Evolutionary conservation across 192 early-diverging fungal genomes (phyloP), one percentile per base, ranked within the genome.

Genomic region (Coemansia sp.): DNA sequence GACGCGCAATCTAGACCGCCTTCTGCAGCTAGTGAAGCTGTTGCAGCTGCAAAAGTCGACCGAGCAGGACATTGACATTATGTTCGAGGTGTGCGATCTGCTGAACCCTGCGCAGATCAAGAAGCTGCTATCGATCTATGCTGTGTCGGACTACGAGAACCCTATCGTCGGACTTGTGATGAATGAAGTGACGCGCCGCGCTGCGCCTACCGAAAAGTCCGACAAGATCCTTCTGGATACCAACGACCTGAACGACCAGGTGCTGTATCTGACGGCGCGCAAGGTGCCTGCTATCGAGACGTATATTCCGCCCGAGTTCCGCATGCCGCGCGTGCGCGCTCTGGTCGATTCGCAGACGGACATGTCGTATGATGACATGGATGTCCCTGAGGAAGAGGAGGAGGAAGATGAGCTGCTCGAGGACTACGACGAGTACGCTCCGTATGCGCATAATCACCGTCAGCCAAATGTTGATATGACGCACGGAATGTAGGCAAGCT

Each of bases 61-160:
- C 32, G 67, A 79, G 63, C 87, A 91, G 59, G 97, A 99, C 68
- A 95, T 99, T 65, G 92, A 98, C 69, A 96, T 92, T 50, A 98
- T 99, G 69, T 98, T 98, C 63, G 96, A 97, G 84, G 96, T 99
- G 25, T 97, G 95, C 81, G 96, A 93, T 86, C 82, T 97, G 70
- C 84, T 99, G 63, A 96, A 95, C 67, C 90, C 94, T 3, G 90
- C 93, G 7, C 98, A 99, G 82, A 95, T 99, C 79, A 94, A 96
- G 81, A 98, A 98, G 85, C 80, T 99, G 33, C 87, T 99, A 19
- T 91, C 91, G 23, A 90, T 97, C 70, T 98, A 98, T 74, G 89
- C 91, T 60, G 90, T 95, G 59, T 92, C 94, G 2, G 97, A 99
- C 78, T 97, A 96, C 72, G 97, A 99, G 83, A 87, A 86, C 61